Evolutionary conservation across 192 early-diverging fungal species (phyloP).

Genomic region (Gryganskiella cystojenkinii): DNA sequence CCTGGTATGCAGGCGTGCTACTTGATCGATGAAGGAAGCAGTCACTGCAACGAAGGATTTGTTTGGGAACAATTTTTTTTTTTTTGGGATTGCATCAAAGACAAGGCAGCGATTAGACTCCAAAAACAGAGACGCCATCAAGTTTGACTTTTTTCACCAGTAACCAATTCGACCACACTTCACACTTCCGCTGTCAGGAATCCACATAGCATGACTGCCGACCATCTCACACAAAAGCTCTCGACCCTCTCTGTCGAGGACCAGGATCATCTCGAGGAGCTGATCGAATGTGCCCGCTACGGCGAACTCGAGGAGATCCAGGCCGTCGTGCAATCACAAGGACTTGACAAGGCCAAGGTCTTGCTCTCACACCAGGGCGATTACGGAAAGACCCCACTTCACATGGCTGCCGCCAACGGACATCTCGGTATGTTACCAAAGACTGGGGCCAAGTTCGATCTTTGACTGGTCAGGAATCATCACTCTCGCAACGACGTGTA

Average conservation of each 20-base stretch:
- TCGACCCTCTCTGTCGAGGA: constrained; percentile 43
- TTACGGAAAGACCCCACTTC: constrained; percentile 74
- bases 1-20: too few relatives aligned
- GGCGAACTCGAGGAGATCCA: constrained; percentile 80
- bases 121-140: too few relatives aligned
- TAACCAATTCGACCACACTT: too few relatives aligned
- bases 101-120: too few relatives aligned
- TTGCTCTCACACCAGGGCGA: constrained; percentile 57
- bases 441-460: not conserved
- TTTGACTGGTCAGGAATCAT: not conserved
- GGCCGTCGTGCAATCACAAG: constrained; percentile 48
- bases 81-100: too few relatives aligned
- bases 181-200: not conserved
- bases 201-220: constrained; percentile 20
- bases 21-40: too few relatives aligned
- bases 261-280: constrained; percentile 58
- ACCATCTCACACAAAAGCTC: constrained; percentile 17
- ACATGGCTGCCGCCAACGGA: constrained; percentile 87
- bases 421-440: constrained; percentile 61
- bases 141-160: too few relatives aligned
- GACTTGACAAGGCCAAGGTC: constrained; percentile 46
- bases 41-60: too few relatives aligned
- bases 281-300: constrained; percentile 77
- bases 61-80: too few relatives aligned
- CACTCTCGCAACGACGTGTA: not conserved